phyloP scores from a whole-genome alignment of 2,329 filamentous ascomycete species.

The Bipolaris oryzae region DNA sequence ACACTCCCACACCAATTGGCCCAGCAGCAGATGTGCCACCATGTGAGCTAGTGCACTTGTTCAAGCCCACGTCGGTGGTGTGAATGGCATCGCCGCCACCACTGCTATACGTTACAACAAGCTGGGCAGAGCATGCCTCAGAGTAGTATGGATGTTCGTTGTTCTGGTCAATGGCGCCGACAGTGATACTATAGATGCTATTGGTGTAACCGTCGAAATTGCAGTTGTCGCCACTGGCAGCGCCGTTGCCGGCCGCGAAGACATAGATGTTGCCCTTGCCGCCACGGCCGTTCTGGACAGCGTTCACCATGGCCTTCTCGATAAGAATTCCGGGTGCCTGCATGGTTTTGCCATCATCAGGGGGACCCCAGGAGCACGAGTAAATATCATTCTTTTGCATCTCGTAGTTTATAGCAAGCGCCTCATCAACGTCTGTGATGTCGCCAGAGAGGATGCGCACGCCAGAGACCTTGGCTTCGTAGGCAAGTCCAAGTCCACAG shows the following conservation, averaged over 20 bases:
- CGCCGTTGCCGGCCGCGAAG: conserved; percentile 95
- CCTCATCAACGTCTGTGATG: conserved; percentile 92
- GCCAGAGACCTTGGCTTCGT: conserved; percentile 86
- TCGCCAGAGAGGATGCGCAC: conserved; percentile 90
- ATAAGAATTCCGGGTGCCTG: conserved; percentile 90
- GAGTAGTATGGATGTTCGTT: conserved; percentile 95
- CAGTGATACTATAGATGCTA: conserved; percentile 97
- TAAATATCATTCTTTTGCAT: conserved; percentile 94
- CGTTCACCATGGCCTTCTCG: conserved; percentile 86
- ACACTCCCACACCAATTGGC: conserved; percentile 88
- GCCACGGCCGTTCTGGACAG: conserved; percentile 82
- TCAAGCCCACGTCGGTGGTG: conserved; percentile 89
- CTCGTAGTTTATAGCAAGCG: conserved; percentile 88
- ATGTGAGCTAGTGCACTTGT: conserved; percentile 79
- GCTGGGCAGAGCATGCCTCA: conserved; percentile 90
- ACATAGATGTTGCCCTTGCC: conserved; percentile 92
- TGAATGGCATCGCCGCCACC: conserved; percentile 88
- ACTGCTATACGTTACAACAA: conserved; percentile 96
- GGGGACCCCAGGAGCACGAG: conserved; percentile 97
- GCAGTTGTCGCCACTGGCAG: conserved; percentile 87
- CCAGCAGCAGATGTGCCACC: conserved; percentile 96
- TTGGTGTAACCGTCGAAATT: conserved; percentile 99
- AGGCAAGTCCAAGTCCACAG: conserved; percentile 95
- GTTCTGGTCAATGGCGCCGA: conserved; percentile 87
- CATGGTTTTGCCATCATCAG: conserved; percentile 93